Base-by-base conservation (phyloP, 345 rosid genomes). In the Lepidium sativum region DNA sequence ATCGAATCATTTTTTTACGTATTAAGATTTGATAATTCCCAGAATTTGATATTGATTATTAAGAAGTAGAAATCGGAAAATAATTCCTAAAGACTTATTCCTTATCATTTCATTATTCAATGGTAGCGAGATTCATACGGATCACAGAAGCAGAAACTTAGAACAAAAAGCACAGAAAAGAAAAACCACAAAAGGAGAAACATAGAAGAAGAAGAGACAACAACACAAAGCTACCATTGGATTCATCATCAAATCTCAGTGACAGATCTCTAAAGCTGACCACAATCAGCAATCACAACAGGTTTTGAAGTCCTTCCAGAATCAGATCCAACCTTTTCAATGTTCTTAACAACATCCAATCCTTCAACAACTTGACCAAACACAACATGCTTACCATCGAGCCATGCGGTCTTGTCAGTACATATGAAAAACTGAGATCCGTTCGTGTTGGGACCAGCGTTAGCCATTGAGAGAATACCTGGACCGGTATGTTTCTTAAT, bases 381-480 rank as follows among this genome's bases (percentile, higher is more conserved):
- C 79, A 84, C 91, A 13, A 87, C 90, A 33, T 86, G 94, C 67
- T 81, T 84, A 4, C 84, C 85, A n/a, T 83, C 81, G 1, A 87
- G 85, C 88, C 88, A 83, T 43, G 65, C 45, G 0, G 84, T 84
- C 75, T 70, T 74, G 1, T 54, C 84, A 0, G 85, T 83, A 13
- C 85, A 79, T 9, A 87, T 60, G 31, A 85, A 87, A 55, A 87
- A 85, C 82, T 83, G 85, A 6, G 91, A 85, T 3, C 91, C 83
- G 25, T 87, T 83, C 0, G 86, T 83, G 6, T 79, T 66, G 0
- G 83, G 54, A 11, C 95, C 91, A 0, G 87, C 73, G 44, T 87
- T 85, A 1, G 88, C 89, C 91, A 87, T 87, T 12, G 91, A 85
- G 10, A 87, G 39, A 4, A 87, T 72, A 14, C 95, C 91, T 0